Evolutionary conservation across 768 basidiomycete genomes (phyloP), one percentile per base, ranked within the genome.

Genomic region (Tulasnella sp.): DNA sequence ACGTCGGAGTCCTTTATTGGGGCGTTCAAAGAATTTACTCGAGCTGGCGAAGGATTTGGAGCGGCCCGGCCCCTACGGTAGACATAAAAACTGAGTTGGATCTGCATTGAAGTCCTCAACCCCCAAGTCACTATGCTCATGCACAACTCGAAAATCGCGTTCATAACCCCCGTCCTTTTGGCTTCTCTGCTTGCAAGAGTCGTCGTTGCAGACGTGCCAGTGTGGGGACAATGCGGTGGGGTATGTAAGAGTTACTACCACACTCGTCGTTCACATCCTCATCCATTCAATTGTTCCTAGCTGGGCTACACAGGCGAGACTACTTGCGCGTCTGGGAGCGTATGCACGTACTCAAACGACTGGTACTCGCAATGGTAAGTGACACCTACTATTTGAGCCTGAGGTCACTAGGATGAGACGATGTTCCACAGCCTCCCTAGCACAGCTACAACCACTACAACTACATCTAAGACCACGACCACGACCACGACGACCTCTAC

Each of bases 271-370:
- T 37, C 64, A 14, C 18, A 18, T 31, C 5, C 64, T 69, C 16
- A 69, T 7, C 31, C 3, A 16, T 3, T 37, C 14, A 14, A 22
- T 69, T 34, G 1, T 69, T 14, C 8, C 12, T 69, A 69, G 64
- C 20, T 34, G 31, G 14, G 8, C 3, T 69, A 69, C 18, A 76
- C 76, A 0, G 76, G 76, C 41, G 42, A 37, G 76, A 76, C 76
- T 7, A 76, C 76, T 16, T 76, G 76, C 34, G 76, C 31, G 22
- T 54, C 76, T 37, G 42, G 42, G 12, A 50, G 20, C 46, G 76
- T 76, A 9, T 76, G 76, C 76, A 76, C 76, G 14, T 44, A 46
- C 28, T 24, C 9, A 76, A 76, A 76, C 18, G 76, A 37, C 37
- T 75, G 4, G 12, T 75, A 75, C 31, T 75, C 74, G 12, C 74